Conservation (phyloP, 2,329 filamentous ascomycete species). For the Remersonia thermophila region DNA sequence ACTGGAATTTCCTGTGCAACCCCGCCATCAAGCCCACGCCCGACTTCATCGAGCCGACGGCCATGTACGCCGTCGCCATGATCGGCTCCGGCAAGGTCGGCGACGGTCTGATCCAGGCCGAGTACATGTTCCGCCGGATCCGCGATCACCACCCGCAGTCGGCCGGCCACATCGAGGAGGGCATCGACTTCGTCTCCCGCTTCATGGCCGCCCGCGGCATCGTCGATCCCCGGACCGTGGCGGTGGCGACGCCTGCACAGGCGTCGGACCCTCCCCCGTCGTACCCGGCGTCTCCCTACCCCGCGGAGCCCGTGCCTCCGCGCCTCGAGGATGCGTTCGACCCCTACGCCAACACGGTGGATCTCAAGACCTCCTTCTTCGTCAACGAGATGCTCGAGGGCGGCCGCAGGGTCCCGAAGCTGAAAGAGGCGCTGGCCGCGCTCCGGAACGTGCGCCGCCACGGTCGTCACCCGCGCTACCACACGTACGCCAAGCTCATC, state of each 20-base stretch:
- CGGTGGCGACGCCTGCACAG: conserved; percentile 30
- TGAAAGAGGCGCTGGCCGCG: conserved; percentile 69
- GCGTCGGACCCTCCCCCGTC: conserved; percentile 27
- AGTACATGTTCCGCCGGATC: conserved; percentile 79
- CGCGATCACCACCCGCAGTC: conserved; percentile 41
- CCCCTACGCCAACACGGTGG: conserved; percentile 78
- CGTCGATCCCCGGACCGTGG: conserved; percentile 40
- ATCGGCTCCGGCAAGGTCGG: conserved; percentile 74
- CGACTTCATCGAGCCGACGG: conserved; percentile 70
- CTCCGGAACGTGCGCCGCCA: conserved; percentile 89
- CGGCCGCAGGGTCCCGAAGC: conserved; percentile 57
- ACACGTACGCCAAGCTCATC: conserved; percentile 93
- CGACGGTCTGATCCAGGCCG: conserved; percentile 68
- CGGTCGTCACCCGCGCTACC: conserved; percentile 85
- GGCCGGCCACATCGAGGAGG: conserved; percentile 76
- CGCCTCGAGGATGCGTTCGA: conserved; percentile 75
- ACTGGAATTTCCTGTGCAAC: conserved; percentile 64
- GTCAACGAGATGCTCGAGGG: conserved; percentile 87
- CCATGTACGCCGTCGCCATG: conserved; percentile 82
- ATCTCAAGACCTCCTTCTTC: conserved; percentile 83
- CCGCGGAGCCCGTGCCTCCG: conserved; percentile 43
- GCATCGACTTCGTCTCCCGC: conserved; percentile 52
- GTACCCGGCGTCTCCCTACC: conserved; percentile 37
- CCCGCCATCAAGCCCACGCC: conserved; percentile 46
- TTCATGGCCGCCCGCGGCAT: conserved; percentile 48